These are phyloP conservation scores for Oryza rufipogon DNA, from an alignment of 176 grass and related monocot species.

Conservation along the genomic window DNA sequence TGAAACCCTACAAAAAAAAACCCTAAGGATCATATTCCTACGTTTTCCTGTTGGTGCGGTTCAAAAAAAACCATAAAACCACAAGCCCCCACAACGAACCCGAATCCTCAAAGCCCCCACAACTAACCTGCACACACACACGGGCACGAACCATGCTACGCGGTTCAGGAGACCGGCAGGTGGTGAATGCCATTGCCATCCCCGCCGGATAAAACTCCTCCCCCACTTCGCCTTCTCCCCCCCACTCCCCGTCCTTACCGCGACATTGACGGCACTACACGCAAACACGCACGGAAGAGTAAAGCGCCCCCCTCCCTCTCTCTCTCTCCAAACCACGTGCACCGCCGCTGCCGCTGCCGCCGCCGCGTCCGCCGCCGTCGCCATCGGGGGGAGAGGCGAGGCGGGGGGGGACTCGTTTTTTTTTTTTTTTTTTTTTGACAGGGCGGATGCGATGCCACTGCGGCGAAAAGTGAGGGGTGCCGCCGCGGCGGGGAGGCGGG, in stretches of 20 bases:
- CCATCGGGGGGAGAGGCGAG: not conserved
- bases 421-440: too few species aligned
- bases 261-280: slow-evolving; percentile 42
- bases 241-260: not conserved
- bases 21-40: too few species aligned
- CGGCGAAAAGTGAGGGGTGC: slow-evolving; percentile 58
- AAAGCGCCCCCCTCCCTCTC: not conserved
- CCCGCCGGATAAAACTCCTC: slow-evolving; percentile 20
- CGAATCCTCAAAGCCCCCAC: too few species aligned
- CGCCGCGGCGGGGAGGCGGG: slow-evolving; percentile 34
- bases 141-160: slow-evolving; percentile 10
- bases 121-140: too few species aligned
- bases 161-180: slow-evolving; percentile 13
- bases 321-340: not conserved
- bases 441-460: slow-evolving; percentile 45
- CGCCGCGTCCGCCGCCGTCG: not conserved
- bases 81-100: too few species aligned
- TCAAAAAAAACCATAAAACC: too few species aligned
- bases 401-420: not conserved
- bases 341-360: too few species aligned
- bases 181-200: slow-evolving; percentile 34
- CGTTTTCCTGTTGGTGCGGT: too few species aligned
- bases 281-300: slow-evolving; percentile 20
- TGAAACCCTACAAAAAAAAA: too few species aligned
- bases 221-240: too few species aligned